These are phyloP conservation scores for Acer yangbiense DNA, from an alignment of 345 rosid species.

Conservation along the genomic window DNA sequence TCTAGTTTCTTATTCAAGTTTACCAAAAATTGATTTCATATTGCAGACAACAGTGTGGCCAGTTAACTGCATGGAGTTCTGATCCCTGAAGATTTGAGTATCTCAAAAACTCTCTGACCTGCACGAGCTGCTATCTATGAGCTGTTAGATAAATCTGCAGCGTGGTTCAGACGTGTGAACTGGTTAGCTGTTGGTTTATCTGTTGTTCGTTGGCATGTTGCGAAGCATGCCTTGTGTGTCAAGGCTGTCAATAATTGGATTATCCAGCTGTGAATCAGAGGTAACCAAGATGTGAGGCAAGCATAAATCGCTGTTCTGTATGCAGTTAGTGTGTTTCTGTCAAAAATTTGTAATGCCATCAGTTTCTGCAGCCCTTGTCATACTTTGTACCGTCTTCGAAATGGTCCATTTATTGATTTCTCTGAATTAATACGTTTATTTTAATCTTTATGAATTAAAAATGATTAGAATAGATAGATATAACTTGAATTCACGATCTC, in stretches of 20 bases:
- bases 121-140: conserved; percentile 24
- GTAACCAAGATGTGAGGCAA: conserved; percentile 15
- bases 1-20: background rate
- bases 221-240: background rate
- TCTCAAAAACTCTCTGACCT: conserved; percentile 8
- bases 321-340: conserved; percentile 3
- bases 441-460: too few relatives aligned
- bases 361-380: background rate
- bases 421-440: too few relatives aligned
- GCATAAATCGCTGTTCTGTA: conserved; percentile 7
- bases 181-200: conserved; percentile 6
- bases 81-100: conserved; percentile 1
- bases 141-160: conserved; percentile 10
- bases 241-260: background rate
- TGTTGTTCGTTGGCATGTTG: background rate
- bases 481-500: too few relatives aligned
- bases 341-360: background rate
- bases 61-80: conserved; percentile 14
- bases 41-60: conserved; percentile 19
- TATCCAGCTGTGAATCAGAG: background rate
- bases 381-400: background rate
- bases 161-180: background rate
- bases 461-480: too few relatives aligned
- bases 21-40: background rate
- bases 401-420: too few relatives aligned